Base-by-base conservation (phyloP, 164 flowering plant genomes). In the Annona squamosa region DNA sequence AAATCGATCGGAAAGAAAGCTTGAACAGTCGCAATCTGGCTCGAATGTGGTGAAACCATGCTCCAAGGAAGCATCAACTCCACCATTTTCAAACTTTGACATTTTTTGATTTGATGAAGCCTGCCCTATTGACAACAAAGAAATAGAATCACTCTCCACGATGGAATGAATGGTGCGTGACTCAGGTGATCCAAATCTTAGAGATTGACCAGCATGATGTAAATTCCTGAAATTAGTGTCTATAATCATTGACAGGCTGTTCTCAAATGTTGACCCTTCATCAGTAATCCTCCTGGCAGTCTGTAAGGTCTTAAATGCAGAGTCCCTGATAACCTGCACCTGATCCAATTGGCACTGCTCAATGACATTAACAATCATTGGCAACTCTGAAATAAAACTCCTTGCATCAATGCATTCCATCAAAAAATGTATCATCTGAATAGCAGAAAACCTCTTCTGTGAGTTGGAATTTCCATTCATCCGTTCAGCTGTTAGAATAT, bases 341-440 rank as follows among this genome's bases (percentile, higher is more conserved):
- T 80, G 86, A 80, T 95, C 98, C 61, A 86, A 76, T 46, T 86
- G 86, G 68, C 91, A 90, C 64, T 86, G 90, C 77, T 95, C 91
- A 94, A 93, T 82, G 81, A 83, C 90, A 77, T 84, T 84, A 56
- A 89, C 83, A 63, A 93, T 85, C 70, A 81, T 44, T 62, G 78
- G 85, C 45, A 95, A 77, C 86, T 95, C 97, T 5, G 98, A 89
- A 45, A 43, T 80, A 74, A 91, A 74, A 75, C 98, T 90, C 79
- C 91, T 82, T 1, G 87, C 82, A 74, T 95, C 97, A 73, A 95
- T 78, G 74, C 86, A 81, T 81, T 86, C 93, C 93, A 95, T 86
- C 81, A 95, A 73, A 72, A 84, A 90, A 77, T 92, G 88, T 52
- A 93, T 78, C 98, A 93, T 91, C 73, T 93, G 97, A 76, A 95